Evolutionary conservation across 1,284 basidiomycete species (phyloP).

Genomic region (Papiliotrema nemorosa): DNA sequence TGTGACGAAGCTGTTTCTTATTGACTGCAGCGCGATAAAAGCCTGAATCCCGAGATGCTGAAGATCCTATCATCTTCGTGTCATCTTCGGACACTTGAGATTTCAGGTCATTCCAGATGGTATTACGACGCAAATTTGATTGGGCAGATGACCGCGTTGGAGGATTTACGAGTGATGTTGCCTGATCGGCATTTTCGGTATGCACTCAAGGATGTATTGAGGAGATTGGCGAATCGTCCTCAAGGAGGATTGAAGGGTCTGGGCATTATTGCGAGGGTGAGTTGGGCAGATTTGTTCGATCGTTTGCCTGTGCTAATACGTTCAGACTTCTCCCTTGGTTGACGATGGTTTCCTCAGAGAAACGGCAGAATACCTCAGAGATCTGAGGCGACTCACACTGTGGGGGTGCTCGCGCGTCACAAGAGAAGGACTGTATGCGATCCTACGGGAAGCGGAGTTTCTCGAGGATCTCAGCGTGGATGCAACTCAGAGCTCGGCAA

Average conservation of each 20-base stretch:
- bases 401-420: constrained; percentile 41
- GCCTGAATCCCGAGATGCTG: constrained; percentile 33
- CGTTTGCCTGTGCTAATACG: neutral
- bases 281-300: constrained; percentile 1
- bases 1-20: neutral
- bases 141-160: constrained; percentile 22
- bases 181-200: constrained; percentile 34
- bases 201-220: constrained; percentile 21
- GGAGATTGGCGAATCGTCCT: constrained; percentile 16
- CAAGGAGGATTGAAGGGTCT: constrained; percentile 33
- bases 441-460: constrained; percentile 26
- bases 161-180: constrained; percentile 45
- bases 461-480: constrained; percentile 43
- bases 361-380: constrained; percentile 24
- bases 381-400: constrained; percentile 34
- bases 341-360: constrained; percentile 33
- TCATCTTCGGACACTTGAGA: constrained; percentile 32
- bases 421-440: constrained; percentile 25
- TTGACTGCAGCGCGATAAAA: constrained; percentile 44
- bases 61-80: constrained; percentile 25
- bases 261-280: constrained; percentile 38
- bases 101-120: constrained; percentile 42
- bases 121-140: constrained; percentile 38
- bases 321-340: constrained; percentile 30
- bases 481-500: constrained; percentile 33